Conservation (phyloP, 805 yeast species). For the Kodamaea lidongshanica region DNA sequence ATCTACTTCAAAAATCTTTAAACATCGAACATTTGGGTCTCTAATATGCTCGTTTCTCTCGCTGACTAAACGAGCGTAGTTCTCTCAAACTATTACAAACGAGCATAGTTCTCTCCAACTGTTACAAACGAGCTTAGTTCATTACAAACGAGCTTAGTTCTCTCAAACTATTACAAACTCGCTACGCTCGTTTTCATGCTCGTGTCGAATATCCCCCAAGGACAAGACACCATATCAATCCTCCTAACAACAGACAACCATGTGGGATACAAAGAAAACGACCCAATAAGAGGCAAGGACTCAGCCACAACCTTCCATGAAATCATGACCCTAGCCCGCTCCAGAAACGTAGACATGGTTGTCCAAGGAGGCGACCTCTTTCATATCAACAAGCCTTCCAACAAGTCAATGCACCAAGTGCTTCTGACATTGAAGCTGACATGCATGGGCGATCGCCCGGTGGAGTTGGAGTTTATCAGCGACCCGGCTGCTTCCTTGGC, state of each 20-base stretch:
- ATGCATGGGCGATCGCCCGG: slow-evolving; percentile 83
- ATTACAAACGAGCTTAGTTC: too few species aligned
- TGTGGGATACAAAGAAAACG: slow-evolving; percentile 87
- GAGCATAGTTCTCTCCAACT: too few species aligned
- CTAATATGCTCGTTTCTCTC: too few species aligned
- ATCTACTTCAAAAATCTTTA: too few species aligned
- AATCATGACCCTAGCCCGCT: slow-evolving; percentile 63
- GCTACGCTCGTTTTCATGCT: too few species aligned
- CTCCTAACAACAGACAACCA: slow-evolving; percentile 93
- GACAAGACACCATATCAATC: slow-evolving; percentile 65
- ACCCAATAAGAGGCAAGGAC: slow-evolving; percentile 86
- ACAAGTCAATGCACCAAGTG: slow-evolving; percentile 80
- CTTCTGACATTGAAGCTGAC: slow-evolving; percentile 60
- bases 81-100: too few species aligned
- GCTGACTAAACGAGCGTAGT: too few species aligned
- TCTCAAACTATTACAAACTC: too few species aligned
- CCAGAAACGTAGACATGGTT: slow-evolving; percentile 75
- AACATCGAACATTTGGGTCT: too few species aligned
- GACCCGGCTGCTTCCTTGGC: slow-evolving; percentile 63
- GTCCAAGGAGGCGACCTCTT: slow-evolving; percentile 91
- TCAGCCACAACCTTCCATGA: slow-evolving; percentile 85
- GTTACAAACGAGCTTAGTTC: too few species aligned
- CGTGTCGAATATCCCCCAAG: slow-evolving; percentile 38
- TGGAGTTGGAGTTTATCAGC: slow-evolving; percentile 75
- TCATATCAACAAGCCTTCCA: slow-evolving; percentile 83